Evolutionary conservation across 306 rosid genomes (phyloP).

Genomic region (Fragaria iinumae): DNA sequence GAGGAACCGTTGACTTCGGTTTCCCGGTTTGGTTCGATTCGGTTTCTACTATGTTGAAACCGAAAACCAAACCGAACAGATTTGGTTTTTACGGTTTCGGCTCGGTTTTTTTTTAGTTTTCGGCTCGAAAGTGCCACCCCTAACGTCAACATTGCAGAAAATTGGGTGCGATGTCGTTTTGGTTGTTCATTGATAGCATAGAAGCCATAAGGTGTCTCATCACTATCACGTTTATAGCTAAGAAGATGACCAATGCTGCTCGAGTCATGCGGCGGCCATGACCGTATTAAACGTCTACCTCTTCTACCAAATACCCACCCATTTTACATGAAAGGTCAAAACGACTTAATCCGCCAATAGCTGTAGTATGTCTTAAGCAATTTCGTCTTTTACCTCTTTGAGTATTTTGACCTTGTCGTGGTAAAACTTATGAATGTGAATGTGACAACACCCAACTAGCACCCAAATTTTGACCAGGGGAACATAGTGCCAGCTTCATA

Average conservation of each 20-base stretch:
- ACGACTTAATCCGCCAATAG: neutral
- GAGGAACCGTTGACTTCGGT: too few relatives aligned
- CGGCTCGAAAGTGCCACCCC: too few relatives aligned
- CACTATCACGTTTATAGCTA: neutral
- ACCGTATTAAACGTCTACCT: neutral
- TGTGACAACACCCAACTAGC: conserved; percentile 8
- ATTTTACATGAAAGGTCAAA: neutral
- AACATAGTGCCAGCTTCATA: neutral
- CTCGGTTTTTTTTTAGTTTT: too few relatives aligned
- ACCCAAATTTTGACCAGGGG: conserved; percentile 30
- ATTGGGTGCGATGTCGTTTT: neutral
- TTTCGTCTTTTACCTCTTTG: neutral
- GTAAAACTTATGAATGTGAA: neutral
- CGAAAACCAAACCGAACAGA: too few relatives aligned
- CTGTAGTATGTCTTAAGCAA: neutral
- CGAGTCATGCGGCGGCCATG: neutral
- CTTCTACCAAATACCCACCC: too few relatives aligned
- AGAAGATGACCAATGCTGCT: neutral
- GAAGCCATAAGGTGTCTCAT: neutral
- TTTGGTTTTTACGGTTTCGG: too few relatives aligned
- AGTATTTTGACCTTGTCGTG: neutral
- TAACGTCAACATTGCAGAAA: neutral
- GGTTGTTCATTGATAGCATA: neutral
- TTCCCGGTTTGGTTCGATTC: too few relatives aligned
- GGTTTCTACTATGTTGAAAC: too few relatives aligned